Evolutionary conservation across 305 asterid species (phyloP).

Genomic region (Fraxinus platypoda): DNA sequence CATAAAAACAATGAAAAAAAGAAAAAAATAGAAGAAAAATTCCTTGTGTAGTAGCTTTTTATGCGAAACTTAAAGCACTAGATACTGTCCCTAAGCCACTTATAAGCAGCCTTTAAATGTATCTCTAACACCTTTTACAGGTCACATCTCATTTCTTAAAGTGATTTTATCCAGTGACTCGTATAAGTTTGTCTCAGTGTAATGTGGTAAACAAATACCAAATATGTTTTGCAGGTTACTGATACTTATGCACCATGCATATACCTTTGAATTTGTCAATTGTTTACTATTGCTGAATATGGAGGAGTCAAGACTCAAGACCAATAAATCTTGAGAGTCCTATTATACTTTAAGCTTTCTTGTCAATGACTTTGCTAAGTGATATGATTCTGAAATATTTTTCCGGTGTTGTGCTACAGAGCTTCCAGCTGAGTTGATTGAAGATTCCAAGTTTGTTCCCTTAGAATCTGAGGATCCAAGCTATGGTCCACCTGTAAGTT

Average conservation of each 20-base stretch:
- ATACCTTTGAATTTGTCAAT: neutral
- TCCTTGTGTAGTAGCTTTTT: neutral
- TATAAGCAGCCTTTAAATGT: neutral
- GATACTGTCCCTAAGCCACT: neutral
- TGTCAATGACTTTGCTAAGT: neutral
- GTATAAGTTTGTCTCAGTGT: neutral
- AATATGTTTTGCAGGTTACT: neutral
- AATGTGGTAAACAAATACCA: neutral
- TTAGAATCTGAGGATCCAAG: constrained; percentile 60
- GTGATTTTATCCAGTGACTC: neutral
- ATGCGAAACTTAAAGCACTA: neutral
- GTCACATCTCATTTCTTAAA: neutral
- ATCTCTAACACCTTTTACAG: neutral
- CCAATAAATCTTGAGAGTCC: neutral
- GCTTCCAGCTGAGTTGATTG: constrained; percentile 62
- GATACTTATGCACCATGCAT: neutral
- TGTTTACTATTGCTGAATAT: neutral
- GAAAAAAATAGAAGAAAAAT: neutral
- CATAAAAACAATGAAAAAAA: neutral
- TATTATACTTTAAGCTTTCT: neutral
- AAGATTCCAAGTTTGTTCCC: constrained; percentile 87
- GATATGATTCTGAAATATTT: constrained; percentile 7
- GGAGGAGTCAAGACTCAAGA: neutral
- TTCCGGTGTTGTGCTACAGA: constrained; percentile 39
- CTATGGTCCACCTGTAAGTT: constrained; percentile 97